Conservation (phyloP, 1,284 basidiomycete species). For the Wallemia mellicola region DNA sequence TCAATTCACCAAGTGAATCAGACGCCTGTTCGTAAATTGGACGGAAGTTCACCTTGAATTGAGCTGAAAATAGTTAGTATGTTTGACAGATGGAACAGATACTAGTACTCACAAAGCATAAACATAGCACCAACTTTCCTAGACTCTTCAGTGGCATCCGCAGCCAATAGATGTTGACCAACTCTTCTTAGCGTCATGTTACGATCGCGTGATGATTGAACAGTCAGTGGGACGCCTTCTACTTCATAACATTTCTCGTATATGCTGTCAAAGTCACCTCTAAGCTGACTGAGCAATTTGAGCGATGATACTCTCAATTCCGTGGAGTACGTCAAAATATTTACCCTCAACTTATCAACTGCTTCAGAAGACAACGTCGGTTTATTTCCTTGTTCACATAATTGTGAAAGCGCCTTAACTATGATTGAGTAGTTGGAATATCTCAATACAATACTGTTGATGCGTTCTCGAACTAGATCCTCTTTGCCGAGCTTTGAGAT, state of each 20-base stretch:
- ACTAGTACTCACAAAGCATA: constrained; percentile 21
- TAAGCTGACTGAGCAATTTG: constrained; percentile 11
- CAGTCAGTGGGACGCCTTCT: constrained; percentile 39
- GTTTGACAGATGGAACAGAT: constrained; percentile 24
- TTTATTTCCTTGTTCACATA: neutral
- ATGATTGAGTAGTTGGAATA: neutral
- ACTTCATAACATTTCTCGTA: constrained; percentile 25
- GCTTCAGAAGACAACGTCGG: constrained; percentile 1
- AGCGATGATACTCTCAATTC: constrained; percentile 15
- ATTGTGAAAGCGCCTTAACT: constrained; percentile 2
- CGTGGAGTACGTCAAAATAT: constrained; percentile 20
- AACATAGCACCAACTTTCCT: constrained; percentile 8
- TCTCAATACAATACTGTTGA: constrained; percentile 2
- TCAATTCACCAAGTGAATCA: constrained; percentile 29
- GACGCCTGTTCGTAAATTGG: constrained; percentile 64
- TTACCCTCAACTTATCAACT: constrained; percentile 9
- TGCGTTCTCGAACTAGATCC: neutral
- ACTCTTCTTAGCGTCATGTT: constrained; percentile 29
- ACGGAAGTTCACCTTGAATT: constrained; percentile 66
- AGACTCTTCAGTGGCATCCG: constrained; percentile 6
- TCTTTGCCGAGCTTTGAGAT: constrained; percentile 6
- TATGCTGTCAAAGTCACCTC: neutral
- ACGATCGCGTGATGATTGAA: constrained; percentile 51
- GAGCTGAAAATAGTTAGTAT: constrained; percentile 24
- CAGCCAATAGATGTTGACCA: constrained; percentile 6